Percentiles rank a stretch among this genome's conserved stretches.
These are phyloP conservation scores for Elongisporangium prolatum DNA, from an alignment of 352 stramenopile species.

Conservation along the genomic window DNA sequence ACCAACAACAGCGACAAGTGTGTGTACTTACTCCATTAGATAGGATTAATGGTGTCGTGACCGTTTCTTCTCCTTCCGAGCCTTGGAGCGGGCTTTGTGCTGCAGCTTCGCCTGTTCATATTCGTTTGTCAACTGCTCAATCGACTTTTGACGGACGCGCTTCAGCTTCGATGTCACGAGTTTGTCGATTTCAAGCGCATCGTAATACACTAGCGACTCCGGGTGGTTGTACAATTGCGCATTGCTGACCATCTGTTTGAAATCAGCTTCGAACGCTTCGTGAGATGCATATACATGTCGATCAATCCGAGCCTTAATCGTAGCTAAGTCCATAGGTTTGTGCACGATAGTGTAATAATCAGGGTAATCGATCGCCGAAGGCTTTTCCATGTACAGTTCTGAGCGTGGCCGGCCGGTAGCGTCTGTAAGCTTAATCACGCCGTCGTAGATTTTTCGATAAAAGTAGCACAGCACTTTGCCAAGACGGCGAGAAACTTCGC, in stretches of 20 bases:
- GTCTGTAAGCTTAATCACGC: conserved; percentile 76
- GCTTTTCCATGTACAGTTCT: conserved; percentile 77
- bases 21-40: conserved; percentile 1
- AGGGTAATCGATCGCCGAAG: conserved; percentile 73
- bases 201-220: conserved; percentile 77
- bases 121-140: conserved; percentile 47
- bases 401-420: conserved; percentile 56
- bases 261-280: conserved; percentile 69
- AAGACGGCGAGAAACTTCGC: conserved; percentile 37
- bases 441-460: conserved; percentile 82
- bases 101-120: conserved; percentile 79
- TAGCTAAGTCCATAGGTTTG: conserved; percentile 81
- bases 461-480: conserved; percentile 78
- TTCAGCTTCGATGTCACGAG: conserved; percentile 80
- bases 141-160: conserved; percentile 50
- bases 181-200: conserved; percentile 84
- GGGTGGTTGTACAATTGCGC: conserved; percentile 85
- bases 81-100: conserved; percentile 70
- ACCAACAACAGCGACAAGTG: conserved; percentile 4
- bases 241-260: conserved; percentile 85
- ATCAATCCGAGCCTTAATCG: conserved; percentile 83
- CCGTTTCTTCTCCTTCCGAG: conserved; percentile 77
- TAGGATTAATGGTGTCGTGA: conserved; percentile 30
- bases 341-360: conserved; percentile 90
- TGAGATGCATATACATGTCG: conserved; percentile 58